Conservation (phyloP, 2,329 filamentous ascomycete genomes). For the Pseudogymnoascus sp. region DNA sequence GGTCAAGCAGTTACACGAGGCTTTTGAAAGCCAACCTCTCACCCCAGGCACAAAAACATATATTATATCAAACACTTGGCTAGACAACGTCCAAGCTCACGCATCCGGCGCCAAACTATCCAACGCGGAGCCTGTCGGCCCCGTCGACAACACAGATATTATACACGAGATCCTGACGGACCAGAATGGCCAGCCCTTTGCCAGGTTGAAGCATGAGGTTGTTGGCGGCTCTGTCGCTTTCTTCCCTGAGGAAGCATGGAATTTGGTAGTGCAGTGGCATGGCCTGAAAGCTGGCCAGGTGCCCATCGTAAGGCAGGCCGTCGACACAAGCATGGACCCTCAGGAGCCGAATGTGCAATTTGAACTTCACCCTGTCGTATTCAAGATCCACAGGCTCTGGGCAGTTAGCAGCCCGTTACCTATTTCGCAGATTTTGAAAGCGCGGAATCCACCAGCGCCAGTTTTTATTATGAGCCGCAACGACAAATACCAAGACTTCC, state of each 20-base stretch:
- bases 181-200: constrained; percentile 48
- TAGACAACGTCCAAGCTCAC: constrained; percentile 62
- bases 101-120: constrained; percentile 50
- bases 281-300: constrained; percentile 62
- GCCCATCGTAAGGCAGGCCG: constrained; percentile 66
- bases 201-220: constrained; percentile 64
- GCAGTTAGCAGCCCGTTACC: constrained; percentile 49
- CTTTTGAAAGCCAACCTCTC: constrained; percentile 31
- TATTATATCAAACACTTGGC: constrained; percentile 72
- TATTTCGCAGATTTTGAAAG: constrained; percentile 52
- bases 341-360: constrained; percentile 63
- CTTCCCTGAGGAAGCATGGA: constrained; percentile 74
- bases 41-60: constrained; percentile 51
- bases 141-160: constrained; percentile 81
- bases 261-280: constrained; percentile 74
- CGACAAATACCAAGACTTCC: constrained; percentile 63
- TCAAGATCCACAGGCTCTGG: constrained; percentile 75
- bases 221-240: constrained; percentile 67
- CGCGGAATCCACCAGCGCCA: constrained; percentile 52
- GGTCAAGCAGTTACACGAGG: constrained; percentile 55
- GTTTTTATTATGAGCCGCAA: constrained; percentile 64
- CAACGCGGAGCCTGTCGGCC: constrained; percentile 57
- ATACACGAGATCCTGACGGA: constrained; percentile 54
- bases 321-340: constrained; percentile 61
- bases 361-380: constrained; percentile 77